Percentiles rank a stretch among this genome's conserved stretches.
Evolutionary conservation across 1,284 basidiomycete genomes (phyloP).

Genomic region (Mycena sp.): DNA sequence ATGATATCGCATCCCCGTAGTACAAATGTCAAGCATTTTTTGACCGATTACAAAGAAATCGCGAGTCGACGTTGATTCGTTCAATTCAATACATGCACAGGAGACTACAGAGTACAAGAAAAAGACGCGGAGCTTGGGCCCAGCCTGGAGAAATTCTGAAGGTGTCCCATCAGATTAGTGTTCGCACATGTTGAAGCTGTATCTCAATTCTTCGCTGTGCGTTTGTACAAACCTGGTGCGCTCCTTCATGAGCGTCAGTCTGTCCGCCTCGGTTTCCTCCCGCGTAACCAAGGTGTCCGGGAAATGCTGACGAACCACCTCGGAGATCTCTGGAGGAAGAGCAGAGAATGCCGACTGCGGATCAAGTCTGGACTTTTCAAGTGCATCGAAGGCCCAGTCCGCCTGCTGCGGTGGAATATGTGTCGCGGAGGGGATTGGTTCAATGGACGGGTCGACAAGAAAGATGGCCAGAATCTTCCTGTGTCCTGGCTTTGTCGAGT

Average conservation of each 20-base stretch:
- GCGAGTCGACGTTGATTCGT: too few relatives aligned
- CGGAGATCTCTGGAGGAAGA: constrained; percentile 10
- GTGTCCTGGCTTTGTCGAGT: constrained; percentile 12
- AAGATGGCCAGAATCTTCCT: constrained; percentile 25
- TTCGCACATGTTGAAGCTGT: constrained; percentile 23
- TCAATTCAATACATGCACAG: too few relatives aligned
- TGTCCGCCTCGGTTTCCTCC: constrained; percentile 5
- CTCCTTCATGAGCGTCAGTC: constrained; percentile 19
- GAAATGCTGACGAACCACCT: not conserved
- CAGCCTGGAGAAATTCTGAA: too few relatives aligned
- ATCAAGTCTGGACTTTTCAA: constrained; percentile 1
- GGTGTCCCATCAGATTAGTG: too few relatives aligned
- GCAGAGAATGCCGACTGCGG: not conserved
- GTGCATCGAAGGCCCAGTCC: constrained; percentile 10
- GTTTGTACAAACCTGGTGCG: not conserved
- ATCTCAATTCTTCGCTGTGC: not conserved
- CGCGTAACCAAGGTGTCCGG: not conserved
- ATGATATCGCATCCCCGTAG: too few relatives aligned
- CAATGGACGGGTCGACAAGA: constrained; percentile 37
- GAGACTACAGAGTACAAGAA: too few relatives aligned
- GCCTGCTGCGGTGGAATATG: constrained; percentile 22
- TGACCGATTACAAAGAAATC: too few relatives aligned
- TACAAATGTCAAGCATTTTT: too few relatives aligned
- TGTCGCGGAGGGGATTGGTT: constrained; percentile 23
- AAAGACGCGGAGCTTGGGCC: too few relatives aligned